phyloP scores from a whole-genome alignment of 2,329 filamentous ascomycete species.

The Botrytis fabae region DNA sequence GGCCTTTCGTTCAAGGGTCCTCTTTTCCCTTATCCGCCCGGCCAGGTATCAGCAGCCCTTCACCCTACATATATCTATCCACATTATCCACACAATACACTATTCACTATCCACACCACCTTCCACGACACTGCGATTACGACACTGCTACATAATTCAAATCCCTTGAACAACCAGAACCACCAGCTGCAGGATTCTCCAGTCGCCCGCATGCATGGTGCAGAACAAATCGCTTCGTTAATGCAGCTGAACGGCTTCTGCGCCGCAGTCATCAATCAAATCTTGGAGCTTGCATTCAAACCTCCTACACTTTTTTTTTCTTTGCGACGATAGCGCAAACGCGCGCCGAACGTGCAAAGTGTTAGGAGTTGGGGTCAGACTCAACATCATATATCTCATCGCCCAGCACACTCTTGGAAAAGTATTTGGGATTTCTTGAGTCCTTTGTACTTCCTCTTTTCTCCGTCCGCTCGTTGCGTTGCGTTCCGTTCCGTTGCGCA shows the following conservation, averaged over 20 bases:
- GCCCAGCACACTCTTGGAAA: neutral
- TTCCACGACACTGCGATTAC: neutral
- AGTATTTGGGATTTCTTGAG: neutral
- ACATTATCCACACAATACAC: neutral
- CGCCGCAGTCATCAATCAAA: slow-evolving; percentile 19
- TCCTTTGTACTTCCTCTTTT: neutral
- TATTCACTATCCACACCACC: neutral
- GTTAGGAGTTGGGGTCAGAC: neutral
- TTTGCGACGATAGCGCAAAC: slow-evolving; percentile 26
- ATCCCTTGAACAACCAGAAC: neutral
- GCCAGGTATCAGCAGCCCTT: slow-evolving; percentile 13
- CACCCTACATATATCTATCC: slow-evolving; percentile 7
- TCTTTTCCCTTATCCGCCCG: slow-evolving; percentile 14
- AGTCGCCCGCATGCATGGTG: slow-evolving; percentile 24
- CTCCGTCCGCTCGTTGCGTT: slow-evolving; percentile 1
- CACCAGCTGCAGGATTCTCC: neutral
- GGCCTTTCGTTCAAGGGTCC: slow-evolving; percentile 14
- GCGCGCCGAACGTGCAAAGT: slow-evolving; percentile 21
- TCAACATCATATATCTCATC: slow-evolving; percentile 5
- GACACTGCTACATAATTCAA: neutral
- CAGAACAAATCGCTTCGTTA: slow-evolving; percentile 23
- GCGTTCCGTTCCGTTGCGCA: slow-evolving; percentile 16
- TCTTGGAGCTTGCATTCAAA: slow-evolving; percentile 21
- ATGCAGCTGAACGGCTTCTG: slow-evolving; percentile 25
- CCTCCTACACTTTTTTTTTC: slow-evolving; percentile 10